Evolutionary conservation across 148 eudicot genomes (phyloP).

Genomic region (Rhododendron ovatum): DNA sequence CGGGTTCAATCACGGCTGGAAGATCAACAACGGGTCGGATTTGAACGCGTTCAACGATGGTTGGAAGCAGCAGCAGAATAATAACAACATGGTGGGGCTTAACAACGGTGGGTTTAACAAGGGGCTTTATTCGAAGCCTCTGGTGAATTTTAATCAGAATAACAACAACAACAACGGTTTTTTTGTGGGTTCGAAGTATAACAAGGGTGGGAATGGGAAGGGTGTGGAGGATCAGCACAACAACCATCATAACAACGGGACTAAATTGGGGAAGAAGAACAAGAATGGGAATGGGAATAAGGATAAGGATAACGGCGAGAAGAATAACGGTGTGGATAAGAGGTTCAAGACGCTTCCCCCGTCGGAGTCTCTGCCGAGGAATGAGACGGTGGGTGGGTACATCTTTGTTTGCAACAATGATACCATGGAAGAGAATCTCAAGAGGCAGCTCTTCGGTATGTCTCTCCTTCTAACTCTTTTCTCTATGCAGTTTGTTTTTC

Average conservation of each 20-base stretch:
- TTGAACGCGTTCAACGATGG: slow-evolving; percentile 18
- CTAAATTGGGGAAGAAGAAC: slow-evolving; percentile 58
- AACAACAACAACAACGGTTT: slow-evolving; percentile 22
- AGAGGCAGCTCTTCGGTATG: slow-evolving; percentile 87
- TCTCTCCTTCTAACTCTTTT: neutral
- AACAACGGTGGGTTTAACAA: slow-evolving; percentile 91
- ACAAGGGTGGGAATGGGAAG: slow-evolving; percentile 27
- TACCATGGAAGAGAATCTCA: slow-evolving; percentile 95
- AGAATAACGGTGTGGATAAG: slow-evolving; percentile 61
- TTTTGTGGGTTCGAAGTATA: slow-evolving; percentile 27
- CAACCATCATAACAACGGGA: slow-evolving; percentile 39
- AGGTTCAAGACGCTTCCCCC: slow-evolving; percentile 96
- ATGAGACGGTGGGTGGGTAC: slow-evolving; percentile 90
- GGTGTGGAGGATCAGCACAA: slow-evolving; percentile 23
- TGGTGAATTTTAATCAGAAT: slow-evolving; percentile 21
- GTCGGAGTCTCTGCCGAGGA: slow-evolving; percentile 74
- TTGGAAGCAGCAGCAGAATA: slow-evolving; percentile 11
- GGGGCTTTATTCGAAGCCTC: slow-evolving; percentile 64
- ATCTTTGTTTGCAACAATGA: slow-evolving; percentile 98
- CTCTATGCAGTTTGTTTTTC: neutral
- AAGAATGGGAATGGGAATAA: slow-evolving; percentile 32
- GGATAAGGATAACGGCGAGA: slow-evolving; percentile 16
- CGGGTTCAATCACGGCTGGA: slow-evolving; percentile 19
- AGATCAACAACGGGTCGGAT: slow-evolving; percentile 12
- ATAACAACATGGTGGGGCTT: slow-evolving; percentile 11